phyloP scores from a whole-genome alignment of 306 rosid species.

The Cercis canadensis region DNA sequence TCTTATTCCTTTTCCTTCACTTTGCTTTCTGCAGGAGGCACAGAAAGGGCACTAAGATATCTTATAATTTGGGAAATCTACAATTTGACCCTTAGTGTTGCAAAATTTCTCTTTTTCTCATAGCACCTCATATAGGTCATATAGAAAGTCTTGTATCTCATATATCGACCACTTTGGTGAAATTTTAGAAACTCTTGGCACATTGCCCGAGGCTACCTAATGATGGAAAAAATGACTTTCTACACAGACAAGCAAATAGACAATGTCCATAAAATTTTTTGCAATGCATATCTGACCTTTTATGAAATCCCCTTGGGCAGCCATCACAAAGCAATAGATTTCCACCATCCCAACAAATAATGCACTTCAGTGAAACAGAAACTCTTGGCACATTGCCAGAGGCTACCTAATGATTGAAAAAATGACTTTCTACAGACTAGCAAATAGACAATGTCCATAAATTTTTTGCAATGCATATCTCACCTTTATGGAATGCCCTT shows the following conservation, averaged over 20 bases:
- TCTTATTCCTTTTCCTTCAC: conserved; percentile 7
- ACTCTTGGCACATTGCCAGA: conserved; percentile 18
- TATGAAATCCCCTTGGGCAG: conserved; percentile 96
- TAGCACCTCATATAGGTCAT: conserved; percentile 6
- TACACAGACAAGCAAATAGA: conserved; percentile 1
- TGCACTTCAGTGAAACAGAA: conserved; percentile 7
- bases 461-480: conserved; percentile 34
- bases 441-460: conserved; percentile 18
- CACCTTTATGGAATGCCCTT: conserved; percentile 97
- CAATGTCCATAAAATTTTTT: conserved; percentile 9
- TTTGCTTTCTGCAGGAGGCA: neutral
- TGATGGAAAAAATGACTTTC: conserved; percentile 1
- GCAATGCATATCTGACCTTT: conserved; percentile 65
- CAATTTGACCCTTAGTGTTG: neutral
- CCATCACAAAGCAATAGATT: conserved; percentile 96
- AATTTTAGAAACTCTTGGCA: conserved; percentile 20
- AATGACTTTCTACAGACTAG: conserved; percentile 7
- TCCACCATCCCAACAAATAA: conserved; percentile 94
- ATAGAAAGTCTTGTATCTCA: conserved; percentile 24
- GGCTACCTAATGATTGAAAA: conserved; percentile 17
- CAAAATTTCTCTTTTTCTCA: conserved; percentile 14
- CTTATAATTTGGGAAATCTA: conserved; percentile 22
- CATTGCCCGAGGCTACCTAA: conserved; percentile 24
- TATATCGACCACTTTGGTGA: neutral
- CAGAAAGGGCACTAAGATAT: conserved; percentile 3